Conservation (phyloP, 2,329 filamentous ascomycete species). For the Rhexocercosporidium sp. region DNA sequence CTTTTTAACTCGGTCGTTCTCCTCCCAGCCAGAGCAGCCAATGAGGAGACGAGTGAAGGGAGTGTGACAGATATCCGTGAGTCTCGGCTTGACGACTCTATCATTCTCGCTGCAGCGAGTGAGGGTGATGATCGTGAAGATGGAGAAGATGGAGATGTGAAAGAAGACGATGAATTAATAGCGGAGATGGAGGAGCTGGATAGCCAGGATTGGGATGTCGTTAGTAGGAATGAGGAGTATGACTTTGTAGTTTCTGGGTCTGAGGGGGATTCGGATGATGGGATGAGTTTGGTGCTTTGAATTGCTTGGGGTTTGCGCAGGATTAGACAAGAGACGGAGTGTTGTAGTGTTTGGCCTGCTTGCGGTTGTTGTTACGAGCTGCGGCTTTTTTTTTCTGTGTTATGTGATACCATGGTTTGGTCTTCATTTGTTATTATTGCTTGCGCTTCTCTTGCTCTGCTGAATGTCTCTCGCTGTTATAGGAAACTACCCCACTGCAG, state of each 20-base stretch:
- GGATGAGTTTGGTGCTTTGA: not conserved
- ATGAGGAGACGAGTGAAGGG: not conserved
- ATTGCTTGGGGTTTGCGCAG: not conserved
- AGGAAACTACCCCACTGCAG: too few species aligned
- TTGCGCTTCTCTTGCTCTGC: too few species aligned
- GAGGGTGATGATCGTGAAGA: not conserved
- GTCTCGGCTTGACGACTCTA: conserved; percentile 1
- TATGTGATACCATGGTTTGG: too few species aligned
- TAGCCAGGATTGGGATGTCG: conserved; percentile 7
- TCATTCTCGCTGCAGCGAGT: not conserved
- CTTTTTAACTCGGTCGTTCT: not conserved
- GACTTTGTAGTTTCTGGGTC: not conserved
- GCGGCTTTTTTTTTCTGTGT: too few species aligned
- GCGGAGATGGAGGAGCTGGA: not conserved
- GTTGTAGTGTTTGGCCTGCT: too few species aligned
- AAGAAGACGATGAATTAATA: not conserved
- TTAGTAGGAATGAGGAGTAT: conserved; percentile 5
- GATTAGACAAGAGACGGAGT: too few species aligned
- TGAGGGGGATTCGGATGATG: not conserved
- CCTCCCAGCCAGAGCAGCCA: not conserved
- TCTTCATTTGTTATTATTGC: too few species aligned
- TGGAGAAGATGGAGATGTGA: not conserved
- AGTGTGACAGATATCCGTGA: not conserved
- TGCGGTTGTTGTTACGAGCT: too few species aligned
- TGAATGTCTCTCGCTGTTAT: too few species aligned